Percentiles rank a stretch among this genome's conserved stretches.
These are phyloP conservation scores for Geum urbanum DNA, from an alignment of 306 rosid species.

Conservation along the genomic window DNA sequence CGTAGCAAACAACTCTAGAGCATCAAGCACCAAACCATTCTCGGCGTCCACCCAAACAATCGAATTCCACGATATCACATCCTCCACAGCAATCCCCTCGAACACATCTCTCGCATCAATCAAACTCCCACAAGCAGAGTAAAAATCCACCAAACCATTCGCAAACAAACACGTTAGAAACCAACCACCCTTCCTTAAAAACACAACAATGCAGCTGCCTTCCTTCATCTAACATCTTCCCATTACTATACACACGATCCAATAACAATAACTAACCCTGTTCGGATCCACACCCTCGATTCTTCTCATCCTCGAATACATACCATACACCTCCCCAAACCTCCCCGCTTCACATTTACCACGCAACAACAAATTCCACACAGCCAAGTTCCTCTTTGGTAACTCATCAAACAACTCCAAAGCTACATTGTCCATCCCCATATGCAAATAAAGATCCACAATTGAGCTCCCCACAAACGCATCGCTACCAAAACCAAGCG, in stretches of 20 bases:
- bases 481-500: conserved; percentile 48
- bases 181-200: conserved; percentile 55
- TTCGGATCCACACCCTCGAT: conserved; percentile 55
- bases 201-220: conserved; percentile 52
- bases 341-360: conserved; percentile 54
- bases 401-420: conserved; percentile 65
- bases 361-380: conserved; percentile 60
- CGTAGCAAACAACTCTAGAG: conserved; percentile 42
- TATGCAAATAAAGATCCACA: conserved; percentile 43
- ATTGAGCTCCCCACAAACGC: conserved; percentile 59
- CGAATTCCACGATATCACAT: conserved; percentile 92
- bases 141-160: conserved; percentile 82
- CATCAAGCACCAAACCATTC: conserved; percentile 32
- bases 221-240: conserved; percentile 50
- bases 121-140: conserved; percentile 62
- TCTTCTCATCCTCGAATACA: conserved; percentile 43
- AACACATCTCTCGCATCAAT: conserved; percentile 54
- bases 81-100: conserved; percentile 43
- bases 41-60: conserved; percentile 53
- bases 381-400: conserved; percentile 47
- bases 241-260: conserved; percentile 53
- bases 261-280: conserved; percentile 72
- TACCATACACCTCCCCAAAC: conserved; percentile 29
- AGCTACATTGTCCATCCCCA: conserved; percentile 43
- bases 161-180: conserved; percentile 53